Evolutionary conservation across 2,329 filamentous ascomycete genomes (phyloP).

Genomic region (Ustulina deusta): DNA sequence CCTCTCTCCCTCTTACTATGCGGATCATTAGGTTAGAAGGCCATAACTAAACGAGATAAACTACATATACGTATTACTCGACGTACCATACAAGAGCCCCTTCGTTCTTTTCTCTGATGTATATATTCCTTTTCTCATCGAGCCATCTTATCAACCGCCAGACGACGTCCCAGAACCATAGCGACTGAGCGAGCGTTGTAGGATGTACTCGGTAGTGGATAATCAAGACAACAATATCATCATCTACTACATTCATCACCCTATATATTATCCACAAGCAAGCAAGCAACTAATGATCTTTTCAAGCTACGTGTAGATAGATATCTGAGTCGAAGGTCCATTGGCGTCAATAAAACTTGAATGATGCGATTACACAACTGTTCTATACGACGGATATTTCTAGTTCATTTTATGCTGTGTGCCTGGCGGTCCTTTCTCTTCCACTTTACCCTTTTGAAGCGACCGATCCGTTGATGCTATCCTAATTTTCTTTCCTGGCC

Average conservation of each 20-base stretch:
- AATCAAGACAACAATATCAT: neutral
- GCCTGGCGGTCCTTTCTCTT: neutral
- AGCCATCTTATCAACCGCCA: no score
- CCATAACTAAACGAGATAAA: neutral
- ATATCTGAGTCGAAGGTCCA: neutral
- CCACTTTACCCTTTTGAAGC: neutral
- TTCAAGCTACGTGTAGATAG: neutral
- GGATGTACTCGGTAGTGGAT: neutral
- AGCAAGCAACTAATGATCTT: neutral
- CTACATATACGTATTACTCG: neutral
- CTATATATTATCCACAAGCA: neutral
- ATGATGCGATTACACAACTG: constrained; percentile 18
- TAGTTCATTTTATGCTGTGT: neutral
- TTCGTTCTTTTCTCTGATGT: neutral
- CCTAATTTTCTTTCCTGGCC: neutral
- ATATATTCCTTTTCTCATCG: no score
- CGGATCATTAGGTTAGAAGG: neutral
- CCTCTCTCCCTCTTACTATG: neutral
- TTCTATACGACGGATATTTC: constrained; percentile 19
- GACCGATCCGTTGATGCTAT: neutral
- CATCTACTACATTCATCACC: neutral
- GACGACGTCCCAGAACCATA: no score
- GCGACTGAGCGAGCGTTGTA: neutral
- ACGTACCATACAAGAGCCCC: neutral
- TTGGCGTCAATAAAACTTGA: neutral